Percentiles rank a stretch among this genome's conserved stretches.
These are phyloP conservation scores for Candida peoriensis DNA, from an alignment of 805 yeast species.

Conservation along the genomic window DNA sequence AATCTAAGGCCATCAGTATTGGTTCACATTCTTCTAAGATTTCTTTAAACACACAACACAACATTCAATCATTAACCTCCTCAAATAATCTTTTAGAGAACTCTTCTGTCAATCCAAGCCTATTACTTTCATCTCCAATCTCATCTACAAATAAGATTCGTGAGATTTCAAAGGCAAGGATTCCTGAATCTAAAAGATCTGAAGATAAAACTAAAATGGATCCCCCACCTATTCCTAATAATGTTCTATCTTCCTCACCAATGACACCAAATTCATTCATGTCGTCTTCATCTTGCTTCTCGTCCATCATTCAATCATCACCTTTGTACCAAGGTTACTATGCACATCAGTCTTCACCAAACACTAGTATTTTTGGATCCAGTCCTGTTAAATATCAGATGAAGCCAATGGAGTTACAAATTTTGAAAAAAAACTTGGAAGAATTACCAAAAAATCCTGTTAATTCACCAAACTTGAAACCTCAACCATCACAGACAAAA, in stretches of 20 bases:
- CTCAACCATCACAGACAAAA: conserved; percentile 4
- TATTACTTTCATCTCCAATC: conserved; percentile 24
- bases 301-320: conserved; percentile 26
- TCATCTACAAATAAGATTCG: conserved; percentile 8
- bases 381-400: conserved; percentile 22
- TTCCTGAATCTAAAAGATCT: conserved; percentile 4
- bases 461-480: conserved; percentile 16
- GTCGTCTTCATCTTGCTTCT: conserved; percentile 20
- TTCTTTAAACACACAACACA: conserved; percentile 17
- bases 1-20: background rate
- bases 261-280: conserved; percentile 17
- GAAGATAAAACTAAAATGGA: conserved; percentile 3
- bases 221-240: background rate
- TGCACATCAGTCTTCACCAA: conserved; percentile 20
- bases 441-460: conserved; percentile 19
- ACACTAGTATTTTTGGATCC: conserved; percentile 14
- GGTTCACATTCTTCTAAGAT: conserved; percentile 4
- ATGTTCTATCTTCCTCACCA: conserved; percentile 18
- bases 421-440: conserved; percentile 7
- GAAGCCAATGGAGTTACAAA: conserved; percentile 19
- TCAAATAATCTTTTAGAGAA: background rate
- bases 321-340: conserved; percentile 26
- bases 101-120: conserved; percentile 21
- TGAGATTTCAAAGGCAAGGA: conserved; percentile 1
- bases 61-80: conserved; percentile 16